Conservation (phyloP, 2,329 filamentous ascomycete species). For the Rachicladosporium sp. region DNA sequence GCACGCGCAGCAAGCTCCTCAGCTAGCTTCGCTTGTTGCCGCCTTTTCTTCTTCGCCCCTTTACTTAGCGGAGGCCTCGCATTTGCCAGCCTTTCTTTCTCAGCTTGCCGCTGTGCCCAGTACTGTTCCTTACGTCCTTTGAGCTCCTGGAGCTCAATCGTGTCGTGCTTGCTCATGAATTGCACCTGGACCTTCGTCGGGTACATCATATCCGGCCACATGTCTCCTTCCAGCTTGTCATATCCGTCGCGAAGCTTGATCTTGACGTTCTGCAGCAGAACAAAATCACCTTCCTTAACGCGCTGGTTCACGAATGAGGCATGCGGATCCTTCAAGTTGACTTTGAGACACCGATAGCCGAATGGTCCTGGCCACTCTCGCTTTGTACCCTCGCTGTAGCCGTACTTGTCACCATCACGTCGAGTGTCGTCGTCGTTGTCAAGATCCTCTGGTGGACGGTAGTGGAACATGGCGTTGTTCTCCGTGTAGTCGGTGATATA, state of each 20-base stretch:
- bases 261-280: constrained; percentile 60
- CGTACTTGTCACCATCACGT: constrained; percentile 43
- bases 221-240: constrained; percentile 54
- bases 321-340: constrained; percentile 62
- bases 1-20: background rate
- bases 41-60: constrained; percentile 26
- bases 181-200: constrained; percentile 47
- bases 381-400: constrained; percentile 34
- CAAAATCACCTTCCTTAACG: constrained; percentile 48
- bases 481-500: constrained; percentile 77
- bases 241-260: constrained; percentile 44
- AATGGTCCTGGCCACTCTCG: constrained; percentile 60
- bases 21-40: constrained; percentile 22
- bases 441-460: constrained; percentile 28
- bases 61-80: constrained; percentile 8
- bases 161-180: constrained; percentile 34
- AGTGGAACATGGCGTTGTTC: constrained; percentile 53
- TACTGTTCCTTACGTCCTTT: constrained; percentile 55
- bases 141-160: constrained; percentile 42
- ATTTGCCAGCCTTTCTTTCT: constrained; percentile 2
- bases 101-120: constrained; percentile 23
- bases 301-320: constrained; percentile 43
- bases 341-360: constrained; percentile 57
- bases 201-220: constrained; percentile 49
- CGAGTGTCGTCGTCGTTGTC: constrained; percentile 6